Conservation (phyloP, 2,329 filamentous ascomycete species). For the Alternaria metachromatica region DNA sequence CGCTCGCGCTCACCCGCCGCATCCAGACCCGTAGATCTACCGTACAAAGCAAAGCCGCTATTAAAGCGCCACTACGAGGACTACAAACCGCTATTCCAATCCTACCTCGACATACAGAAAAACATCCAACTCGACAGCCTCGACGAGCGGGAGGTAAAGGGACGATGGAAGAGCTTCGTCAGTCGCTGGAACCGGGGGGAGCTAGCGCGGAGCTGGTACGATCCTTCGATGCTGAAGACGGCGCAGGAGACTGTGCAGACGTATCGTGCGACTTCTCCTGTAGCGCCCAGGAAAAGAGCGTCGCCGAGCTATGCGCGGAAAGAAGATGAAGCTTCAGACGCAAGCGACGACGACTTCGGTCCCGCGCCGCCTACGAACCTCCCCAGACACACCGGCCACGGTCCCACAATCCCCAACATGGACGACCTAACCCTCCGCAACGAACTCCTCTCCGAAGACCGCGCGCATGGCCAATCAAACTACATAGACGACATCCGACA, state of each 20-base stretch:
- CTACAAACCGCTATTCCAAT: conserved; percentile 76
- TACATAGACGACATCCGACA: conserved; percentile 62
- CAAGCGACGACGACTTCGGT: conserved; percentile 57
- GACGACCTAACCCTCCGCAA: conserved; percentile 74
- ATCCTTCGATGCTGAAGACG: conserved; percentile 71
- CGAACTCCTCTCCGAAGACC: conserved; percentile 62
- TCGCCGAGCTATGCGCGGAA: conserved; percentile 27
- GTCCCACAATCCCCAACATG: conserved; percentile 70
- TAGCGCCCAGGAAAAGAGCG: conserved; percentile 18
- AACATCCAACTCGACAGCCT: conserved; percentile 71
- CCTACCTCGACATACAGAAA: conserved; percentile 91
- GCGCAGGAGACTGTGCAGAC: conserved; percentile 50
- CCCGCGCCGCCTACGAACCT: conserved; percentile 56
- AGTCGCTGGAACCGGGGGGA: conserved; percentile 89
- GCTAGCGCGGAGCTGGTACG: conserved; percentile 92
- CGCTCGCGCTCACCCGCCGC: conserved; percentile 40
- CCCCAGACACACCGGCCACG: conserved; percentile 49
- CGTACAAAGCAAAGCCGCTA: conserved; percentile 70
- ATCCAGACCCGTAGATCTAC: conserved; percentile 55
- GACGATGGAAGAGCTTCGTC: conserved; percentile 93
- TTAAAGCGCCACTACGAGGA: conserved; percentile 70
- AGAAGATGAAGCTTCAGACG: conserved; percentile 12
- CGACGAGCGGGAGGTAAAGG: conserved; percentile 75
- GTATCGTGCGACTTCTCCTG: conserved; percentile 22
- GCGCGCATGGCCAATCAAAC: conserved; percentile 58